phyloP scores from a whole-genome alignment of 768 basidiomycete genomes.

The Lentinula lateritia region DNA sequence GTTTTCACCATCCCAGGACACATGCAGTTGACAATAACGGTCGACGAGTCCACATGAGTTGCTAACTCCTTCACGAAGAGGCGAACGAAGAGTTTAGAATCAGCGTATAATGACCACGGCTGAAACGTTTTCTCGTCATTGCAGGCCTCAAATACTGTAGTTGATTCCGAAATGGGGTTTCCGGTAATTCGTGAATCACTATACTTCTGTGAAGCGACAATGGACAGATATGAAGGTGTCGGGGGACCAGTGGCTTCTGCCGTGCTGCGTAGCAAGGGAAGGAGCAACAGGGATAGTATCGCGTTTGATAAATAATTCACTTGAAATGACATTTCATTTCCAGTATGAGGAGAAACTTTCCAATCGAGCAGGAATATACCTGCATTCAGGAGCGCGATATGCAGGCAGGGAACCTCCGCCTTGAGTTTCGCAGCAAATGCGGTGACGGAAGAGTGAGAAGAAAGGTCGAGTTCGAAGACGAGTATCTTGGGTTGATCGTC shows the following conservation, averaged over 20 bases:
- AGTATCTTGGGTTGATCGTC: constrained; percentile 11
- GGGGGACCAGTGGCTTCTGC: constrained; percentile 2
- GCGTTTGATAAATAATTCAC: constrained; percentile 16
- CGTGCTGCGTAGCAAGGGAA: constrained; percentile 14
- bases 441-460: constrained; percentile 13
- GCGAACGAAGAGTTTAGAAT: constrained; percentile 13
- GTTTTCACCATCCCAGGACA: constrained; percentile 16
- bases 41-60: constrained; percentile 9
- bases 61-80: constrained; percentile 12
- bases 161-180: constrained; percentile 11
- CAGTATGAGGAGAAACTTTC: constrained; percentile 10
- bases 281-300: constrained; percentile 13
- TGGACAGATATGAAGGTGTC: constrained; percentile 7
- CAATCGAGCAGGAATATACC: constrained; percentile 10
- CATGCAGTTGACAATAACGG: constrained; percentile 15
- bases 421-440: constrained; percentile 11
- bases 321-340: constrained; percentile 12
- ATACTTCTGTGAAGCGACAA: constrained; percentile 11
- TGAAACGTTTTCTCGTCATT: constrained; percentile 8
- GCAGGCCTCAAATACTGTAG: constrained; percentile 8
- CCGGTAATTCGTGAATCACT: not conserved
- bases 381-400: constrained; percentile 18
- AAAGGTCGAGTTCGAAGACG: constrained; percentile 14
- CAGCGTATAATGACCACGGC: constrained; percentile 8
- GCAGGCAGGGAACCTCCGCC: constrained; percentile 8